Evolutionary conservation across 1,284 basidiomycete species (phyloP), one percentile per base, ranked within the genome.

Genomic region (Pisolithus thermaeus): DNA sequence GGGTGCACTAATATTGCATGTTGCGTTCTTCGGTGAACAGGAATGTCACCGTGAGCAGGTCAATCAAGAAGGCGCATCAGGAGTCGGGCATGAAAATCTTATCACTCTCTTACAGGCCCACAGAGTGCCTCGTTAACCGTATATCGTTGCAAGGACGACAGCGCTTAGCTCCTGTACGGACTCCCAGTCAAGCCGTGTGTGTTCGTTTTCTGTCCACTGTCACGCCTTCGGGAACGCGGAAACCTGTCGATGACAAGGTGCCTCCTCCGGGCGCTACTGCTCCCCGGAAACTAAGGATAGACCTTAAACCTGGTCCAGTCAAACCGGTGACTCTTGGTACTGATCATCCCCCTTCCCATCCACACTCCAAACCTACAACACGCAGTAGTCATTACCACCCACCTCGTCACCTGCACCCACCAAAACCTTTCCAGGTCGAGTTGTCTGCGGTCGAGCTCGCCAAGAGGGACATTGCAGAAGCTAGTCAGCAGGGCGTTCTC

Each of bases 401-500:
- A 42, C 67, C 66, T 4, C 65, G 60, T 25, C 67, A 68, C 41
- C 49, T 1, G 39, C 50, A 51, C 47, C 64, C 52, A 37, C 62
- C 55, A 51, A 57, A 60, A 41, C 62, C 61, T 51, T 42, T 49
- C 52, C 61, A 52, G 59, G 59, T 30, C 35, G 64, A 52, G 46
- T 53, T 52, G 27, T 67, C 59, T 25, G 56, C 75, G 4, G 60
- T 77, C 14, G 74, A 82, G 49, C 72, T 74, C 7, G 77, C 80
- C 4, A 78, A 80, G 55, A 73, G 78, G 36, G 88, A 90, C 61
- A 74, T 85, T 28, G 70, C 74, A 27, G 77, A 84, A 49, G 88
- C 88, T 25, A 73, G 77, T 46, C 71, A 76, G 27, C 82, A 84
- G 54, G 88, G 87, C 12, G 79, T 88, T 35, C 70, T 91, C 28